Conservation (phyloP, 225 moss, liverwort and hornwort genomes). For the Sphagnum tenellum region DNA sequence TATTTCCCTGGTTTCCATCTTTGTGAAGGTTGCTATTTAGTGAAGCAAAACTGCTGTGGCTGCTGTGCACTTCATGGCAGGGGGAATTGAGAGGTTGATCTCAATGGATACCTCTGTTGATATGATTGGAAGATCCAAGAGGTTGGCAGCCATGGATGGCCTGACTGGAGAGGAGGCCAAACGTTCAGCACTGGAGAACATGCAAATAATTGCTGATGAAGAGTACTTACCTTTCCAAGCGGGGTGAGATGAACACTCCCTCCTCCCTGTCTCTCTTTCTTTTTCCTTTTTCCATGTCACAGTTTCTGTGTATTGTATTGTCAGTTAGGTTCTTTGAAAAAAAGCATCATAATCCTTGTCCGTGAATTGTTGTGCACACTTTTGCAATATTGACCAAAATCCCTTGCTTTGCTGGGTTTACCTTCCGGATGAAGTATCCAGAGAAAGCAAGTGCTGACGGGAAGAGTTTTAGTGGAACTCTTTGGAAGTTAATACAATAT, state of each 20-base stretch:
- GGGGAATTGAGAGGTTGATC: slow-evolving; percentile 72
- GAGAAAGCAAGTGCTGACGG: too few relatives aligned
- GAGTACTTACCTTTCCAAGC: slow-evolving; percentile 77
- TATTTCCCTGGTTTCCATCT: too few relatives aligned
- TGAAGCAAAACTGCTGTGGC: neutral
- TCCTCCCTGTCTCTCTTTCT: neutral
- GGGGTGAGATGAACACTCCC: slow-evolving; percentile 19
- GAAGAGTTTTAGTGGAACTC: too few relatives aligned
- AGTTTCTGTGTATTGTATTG: too few relatives aligned
- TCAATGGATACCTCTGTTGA: slow-evolving; percentile 83
- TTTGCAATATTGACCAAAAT: too few relatives aligned
- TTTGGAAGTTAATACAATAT: too few relatives aligned
- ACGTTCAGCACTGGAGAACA: slow-evolving; percentile 25
- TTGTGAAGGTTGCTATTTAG: neutral
- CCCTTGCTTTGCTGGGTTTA: too few relatives aligned
- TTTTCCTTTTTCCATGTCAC: neutral
- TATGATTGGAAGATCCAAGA: slow-evolving; percentile 64
- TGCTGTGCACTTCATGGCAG: slow-evolving; percentile 21
- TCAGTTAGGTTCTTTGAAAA: too few relatives aligned
- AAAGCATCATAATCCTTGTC: too few relatives aligned
- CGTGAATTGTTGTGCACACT: too few relatives aligned
- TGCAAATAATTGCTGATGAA: slow-evolving; percentile 74
- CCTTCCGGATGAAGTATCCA: too few relatives aligned
- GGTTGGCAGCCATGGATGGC: slow-evolving; percentile 33
- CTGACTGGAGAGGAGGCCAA: slow-evolving; percentile 13